Base-by-base conservation (phyloP, 2,329 filamentous ascomycete genomes). In the Hypoxylon sp. region DNA sequence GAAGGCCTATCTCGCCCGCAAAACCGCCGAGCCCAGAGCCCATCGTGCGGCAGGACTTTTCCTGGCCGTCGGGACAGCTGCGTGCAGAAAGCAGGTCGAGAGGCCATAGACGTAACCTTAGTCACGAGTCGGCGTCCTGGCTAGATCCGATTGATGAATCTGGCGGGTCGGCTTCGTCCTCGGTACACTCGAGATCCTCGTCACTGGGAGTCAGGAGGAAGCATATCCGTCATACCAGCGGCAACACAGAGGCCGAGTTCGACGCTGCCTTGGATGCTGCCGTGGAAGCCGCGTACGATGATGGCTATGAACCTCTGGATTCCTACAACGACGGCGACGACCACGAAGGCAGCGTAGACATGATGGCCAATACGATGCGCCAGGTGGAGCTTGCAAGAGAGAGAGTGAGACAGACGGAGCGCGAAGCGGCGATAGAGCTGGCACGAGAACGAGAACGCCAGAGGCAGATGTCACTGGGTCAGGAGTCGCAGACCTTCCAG, bases 91-190 rank as follows among this genome's bases (percentile, higher is more conserved):
- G 46, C 7, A 42, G 64, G 3, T 27, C 58, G 10, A 63, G 63
- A 27, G 72, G 78, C 8, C 84, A 86, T 64, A 73, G 74, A 18
- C 77, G 85, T 58, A 87, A 85, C 20, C 81, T 84, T 9, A 94
- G 91, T 69, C 88, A 89, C 60, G 91, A 92, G 71, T 91, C 90
- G 3, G 92, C 90, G 48, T 96, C 92, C 0, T 97, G 93, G 93
- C 77, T 97, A n/a, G 91, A 97, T 70, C 94, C 92, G 1, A 95
- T 96, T 54, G 91, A 96, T 71, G 93, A 97, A 67, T 97, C 92
- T 18, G 91, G 88, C 29, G 89, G 85, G 15, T 97, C 93, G 0
- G 88, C 87, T 3, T 82, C 84, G 2, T 91, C 91, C 1, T 97
- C 93, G 0, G 82, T 92, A 1, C 91, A 92, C 72, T 96, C 93